Base-by-base conservation (phyloP, 805 yeast genomes). In the Candida coquimbonensis region DNA sequence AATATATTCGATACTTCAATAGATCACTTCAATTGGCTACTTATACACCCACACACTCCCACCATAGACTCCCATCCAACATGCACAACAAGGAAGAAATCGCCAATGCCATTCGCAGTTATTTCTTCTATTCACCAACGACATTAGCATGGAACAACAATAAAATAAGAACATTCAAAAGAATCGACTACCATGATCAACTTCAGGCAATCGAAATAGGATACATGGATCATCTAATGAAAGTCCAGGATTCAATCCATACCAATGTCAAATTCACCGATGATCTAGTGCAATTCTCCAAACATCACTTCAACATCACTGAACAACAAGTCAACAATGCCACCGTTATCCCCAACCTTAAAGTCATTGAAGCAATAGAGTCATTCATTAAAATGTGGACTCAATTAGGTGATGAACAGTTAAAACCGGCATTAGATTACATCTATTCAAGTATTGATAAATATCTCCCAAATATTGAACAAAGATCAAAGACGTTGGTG, bases 331-430 rank as follows among this genome's bases (percentile, higher is more conserved):
- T 80, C 35, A 59, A 68, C 24, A 61, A 65, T 25, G 62, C 9
- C 38, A 26, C 21, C 3, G 29, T 11, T 17, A 51, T 37, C 33
- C 53, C 53, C 17, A 63, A 72, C 45, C 68, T 66, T 45, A 62
- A 78, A 47, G 85, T 83, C 2, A 71, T 79, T 26, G 95, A 85
- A 60, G 68, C 86, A 7, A 55, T 91, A 33, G 81, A 88, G 42
- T 96, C 88, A 62, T 75, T 75, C 49, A 76, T 80, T 11, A 68
- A 96, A 40, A 97, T 90, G 60, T 90, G 95, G 93, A 66, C 81
- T 4, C 53, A 51, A 0, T 62, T 61, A 12, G 80, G 77, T 16
- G 66, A 62, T 4, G 52, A 49, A 3, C 89, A 81, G 55, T 60
- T 83, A 1, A 47, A 57, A 6, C 85, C 84, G 0, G 61, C 87